A percentile compares a stretch with the other conserved stretches of the same genome.
phyloP scores from a whole-genome alignment of 176 grass and related monocot genomes.

The bread wheat (Triticum aestivum) region IWGSC_CS_RefSeq_v2.1 NC_057802.1:475775766-475776265 shows the following conservation, averaged over 20 bases:
- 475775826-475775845: conserved; percentile 13
- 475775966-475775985: neutral
- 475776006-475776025: neutral
- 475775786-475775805: neutral
- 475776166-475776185: neutral
- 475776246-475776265: too few relatives aligned
- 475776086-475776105: neutral
- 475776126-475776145: neutral
- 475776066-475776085: neutral
- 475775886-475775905: conserved; percentile 15
- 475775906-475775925: conserved; percentile 28
- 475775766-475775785: neutral
- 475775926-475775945: neutral
- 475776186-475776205: neutral
- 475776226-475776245: too few relatives aligned
- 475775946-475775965: neutral
- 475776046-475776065: neutral
- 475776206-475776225: too few relatives aligned
- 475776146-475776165: neutral
- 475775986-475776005: neutral
- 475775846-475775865: conserved; percentile 22
- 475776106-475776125: neutral
- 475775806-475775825: conserved; percentile 6
- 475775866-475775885: neutral
- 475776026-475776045: neutral